These are phyloP conservation scores for Pichia kluyveri DNA, from an alignment of 805 yeast genomes.

Conservation along the genomic window DNA sequence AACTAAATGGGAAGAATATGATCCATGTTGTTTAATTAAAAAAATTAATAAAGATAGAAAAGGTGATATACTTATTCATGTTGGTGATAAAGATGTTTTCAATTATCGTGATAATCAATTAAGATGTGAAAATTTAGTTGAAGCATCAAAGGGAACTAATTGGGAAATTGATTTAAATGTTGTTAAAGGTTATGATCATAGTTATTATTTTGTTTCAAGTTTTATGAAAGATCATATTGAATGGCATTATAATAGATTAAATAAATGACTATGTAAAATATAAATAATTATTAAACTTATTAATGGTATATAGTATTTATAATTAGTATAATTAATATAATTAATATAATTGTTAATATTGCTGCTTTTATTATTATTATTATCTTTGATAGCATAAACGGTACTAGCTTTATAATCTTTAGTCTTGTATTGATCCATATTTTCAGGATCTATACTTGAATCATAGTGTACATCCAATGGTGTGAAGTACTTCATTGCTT, in stretches of 20 bases:
- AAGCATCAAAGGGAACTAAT: conserved; percentile 46
- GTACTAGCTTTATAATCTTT: conserved; percentile 23
- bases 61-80: conserved; percentile 67
- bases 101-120: conserved; percentile 45
- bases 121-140: conserved; percentile 63
- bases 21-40: conserved; percentile 66
- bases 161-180: conserved; percentile 51
- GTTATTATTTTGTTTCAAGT: conserved; percentile 74
- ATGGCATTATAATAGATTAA: conserved; percentile 51
- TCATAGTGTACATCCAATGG: conserved; percentile 23
- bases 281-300: neutral
- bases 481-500: neutral
- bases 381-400: neutral
- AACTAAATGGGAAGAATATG: conserved; percentile 64
- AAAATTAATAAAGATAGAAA: conserved; percentile 29
- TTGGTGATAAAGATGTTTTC: conserved; percentile 74
- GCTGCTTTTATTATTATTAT: no score
- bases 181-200: conserved; percentile 85
- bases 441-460: conserved; percentile 21
- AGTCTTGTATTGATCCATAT: conserved; percentile 24
- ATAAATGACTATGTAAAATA: conserved; percentile 9
- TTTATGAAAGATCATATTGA: conserved; percentile 78
- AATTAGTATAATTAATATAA: no score
- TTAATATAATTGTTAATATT: no score
- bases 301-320: neutral